phyloP scores from a whole-genome alignment of 2,329 filamentous ascomycete genomes.

The Leptosphaerulina australis region DNA sequence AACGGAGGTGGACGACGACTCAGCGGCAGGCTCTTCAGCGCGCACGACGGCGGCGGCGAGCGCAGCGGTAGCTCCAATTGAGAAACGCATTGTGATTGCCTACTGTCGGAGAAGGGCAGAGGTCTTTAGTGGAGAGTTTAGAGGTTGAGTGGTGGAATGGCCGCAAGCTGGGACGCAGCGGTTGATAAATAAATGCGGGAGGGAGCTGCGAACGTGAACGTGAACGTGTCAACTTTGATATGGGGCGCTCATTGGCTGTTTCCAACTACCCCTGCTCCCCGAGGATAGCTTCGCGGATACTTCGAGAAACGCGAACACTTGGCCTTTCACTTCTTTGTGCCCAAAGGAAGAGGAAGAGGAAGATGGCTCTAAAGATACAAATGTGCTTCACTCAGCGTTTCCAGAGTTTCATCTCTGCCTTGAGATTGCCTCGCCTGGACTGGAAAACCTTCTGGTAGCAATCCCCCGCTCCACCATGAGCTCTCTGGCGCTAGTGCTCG shows the following conservation, averaged over 20 bases:
- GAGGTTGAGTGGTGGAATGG: slow-evolving; percentile 28
- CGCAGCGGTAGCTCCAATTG: slow-evolving; percentile 72
- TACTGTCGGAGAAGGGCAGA: slow-evolving; percentile 40
- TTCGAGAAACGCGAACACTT: slow-evolving; percentile 17
- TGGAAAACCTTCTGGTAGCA: slow-evolving; percentile 9
- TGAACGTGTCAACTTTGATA: slow-evolving; percentile 24
- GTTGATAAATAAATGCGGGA: slow-evolving; percentile 35
- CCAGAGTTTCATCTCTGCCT: background rate
- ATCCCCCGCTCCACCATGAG: background rate
- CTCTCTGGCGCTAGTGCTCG: slow-evolving; percentile 15
- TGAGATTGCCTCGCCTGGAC: background rate
- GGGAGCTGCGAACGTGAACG: slow-evolving; percentile 31
- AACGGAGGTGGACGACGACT: slow-evolving; percentile 63
- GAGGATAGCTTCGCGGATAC: slow-evolving; percentile 8
- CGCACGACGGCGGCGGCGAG: slow-evolving; percentile 75
- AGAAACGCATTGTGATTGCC: slow-evolving; percentile 60
- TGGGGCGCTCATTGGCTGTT: slow-evolving; percentile 13
- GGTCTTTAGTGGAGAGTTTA: slow-evolving; percentile 29
- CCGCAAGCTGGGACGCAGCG: slow-evolving; percentile 28
- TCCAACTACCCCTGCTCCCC: slow-evolving; percentile 8
- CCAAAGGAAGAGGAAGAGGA: background rate
- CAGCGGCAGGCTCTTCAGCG: slow-evolving; percentile 62
- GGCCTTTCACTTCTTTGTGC: slow-evolving; percentile 8
- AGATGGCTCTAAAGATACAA: background rate
- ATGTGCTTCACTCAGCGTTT: slow-evolving; percentile 1